Evolutionary conservation across 768 basidiomycete species (phyloP), one percentile per base, ranked within the genome.

Genomic region (Sporobolomyces roseus): DNA sequence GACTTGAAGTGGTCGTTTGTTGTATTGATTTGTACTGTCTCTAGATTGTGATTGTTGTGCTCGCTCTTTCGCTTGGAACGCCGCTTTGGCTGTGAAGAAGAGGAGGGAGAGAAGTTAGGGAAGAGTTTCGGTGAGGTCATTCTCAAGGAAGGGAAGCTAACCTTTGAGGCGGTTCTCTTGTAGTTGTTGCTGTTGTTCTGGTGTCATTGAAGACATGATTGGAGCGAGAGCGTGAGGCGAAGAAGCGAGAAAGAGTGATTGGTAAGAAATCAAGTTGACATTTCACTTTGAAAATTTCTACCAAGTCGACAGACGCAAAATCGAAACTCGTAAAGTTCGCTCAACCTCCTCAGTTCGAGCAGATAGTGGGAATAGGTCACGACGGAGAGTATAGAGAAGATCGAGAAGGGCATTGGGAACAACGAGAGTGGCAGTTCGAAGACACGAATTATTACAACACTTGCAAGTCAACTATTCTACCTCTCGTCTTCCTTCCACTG

Each of bases 1-100:
- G 32, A 83, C 83, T 50, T 79, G 80, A 4, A 92, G 78, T 0
- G 89, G 86, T 32, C 91, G 85, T 76, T 93, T 93, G 73, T 84
- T 84, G 75, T 90, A 86, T n/a, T 79, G 74, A 79, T 73, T 73
- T 27, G 27, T 32, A 27, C 43, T 43, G 41, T 50, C 65, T 25
- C 32, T 30, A 6, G 66, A 19, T 10, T 61, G 56, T 12, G n/a
- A 4, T 58, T 58, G 50, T 23, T 61, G 63, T 2, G 41, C n/a
- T 0, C 71, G 61, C 21, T 72, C 71, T 9, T 66, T 67, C 23
- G 72, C 74, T 29, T 72, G 65, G 19, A 74, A 33, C 52, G 66
- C 69, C 10, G 74, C 74, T 50, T 74, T 74, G 36, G 74, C 74
- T 74, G 49, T 14, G 2, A 23, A 5, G 25, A 21, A n/a, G 16